Evolutionary conservation across 2,329 filamentous ascomycete genomes (phyloP), one percentile per base, ranked within the genome.

Genomic region (Ascochyta lentis): DNA sequence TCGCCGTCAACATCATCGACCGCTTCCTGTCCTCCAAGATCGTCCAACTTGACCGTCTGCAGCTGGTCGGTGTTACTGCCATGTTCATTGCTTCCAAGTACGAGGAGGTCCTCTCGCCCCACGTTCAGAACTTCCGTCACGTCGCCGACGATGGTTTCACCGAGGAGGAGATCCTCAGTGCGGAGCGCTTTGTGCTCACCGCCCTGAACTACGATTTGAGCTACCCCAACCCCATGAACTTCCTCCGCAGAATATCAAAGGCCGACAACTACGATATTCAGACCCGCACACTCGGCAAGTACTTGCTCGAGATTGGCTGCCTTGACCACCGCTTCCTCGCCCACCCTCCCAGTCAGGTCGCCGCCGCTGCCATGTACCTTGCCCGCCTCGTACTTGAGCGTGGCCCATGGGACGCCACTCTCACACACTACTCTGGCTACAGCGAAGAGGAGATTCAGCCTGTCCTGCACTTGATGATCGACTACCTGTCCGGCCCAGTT

Each of bases 71-170:
- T 71, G 93, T 98, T 70, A 96, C 95, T 23, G 95, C 94, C 77
- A 98, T 99, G 95, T 98, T 98, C 81, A 96, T 98, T 72, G 95
- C 95, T 12, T 96, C 94, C 72, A 99, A 99, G 81, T 99, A 98
- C 75, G 94, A 99, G 78, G 95, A 99, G 76, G 93, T 99, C 45
- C 85, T 99, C 46, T 98, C 95, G 10, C 95, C 95, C 41, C 94
- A 98, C 67, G 93, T 99, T 35, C 89, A 90, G 76, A 97, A 97
- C 83, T 99, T 99, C 83, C 91, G 91, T 68, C 92, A 96, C 70
- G 93, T 99, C 67, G 92, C 95, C 71, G 95, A 99, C 71, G 92
- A 98, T 77, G 95, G 94, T 53, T 99, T 98, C 78, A 90, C 88
- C 4, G 94, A 97, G 76, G 87, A 91, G 41, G 95, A 99, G 80